A percentile compares a stretch with the other conserved stretches of the same genome.
Conservation (phyloP, 345 rosid genomes). For the Clarkia xantiana region DNA sequence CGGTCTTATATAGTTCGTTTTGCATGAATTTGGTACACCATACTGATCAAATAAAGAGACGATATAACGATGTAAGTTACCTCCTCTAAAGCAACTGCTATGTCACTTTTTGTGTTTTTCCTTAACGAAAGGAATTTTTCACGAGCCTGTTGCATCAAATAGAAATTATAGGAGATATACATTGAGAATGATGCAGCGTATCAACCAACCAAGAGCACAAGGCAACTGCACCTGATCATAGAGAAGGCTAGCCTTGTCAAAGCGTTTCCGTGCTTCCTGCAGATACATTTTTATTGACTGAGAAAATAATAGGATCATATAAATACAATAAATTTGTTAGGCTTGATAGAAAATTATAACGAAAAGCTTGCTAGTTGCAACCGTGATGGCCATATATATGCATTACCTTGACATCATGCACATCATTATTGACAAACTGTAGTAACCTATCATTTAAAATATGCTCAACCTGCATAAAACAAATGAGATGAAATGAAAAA, state of each 20-base stretch:
- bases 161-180: neutral
- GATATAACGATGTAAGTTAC: slow-evolving; percentile 24
- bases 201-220: neutral
- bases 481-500: neutral
- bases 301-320: neutral
- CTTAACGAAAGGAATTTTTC: slow-evolving; percentile 88
- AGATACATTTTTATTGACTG: slow-evolving; percentile 10
- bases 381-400: neutral
- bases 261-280: slow-evolving; percentile 94
- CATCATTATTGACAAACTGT: slow-evolving; percentile 75
- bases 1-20: neutral
- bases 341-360: too few species aligned
- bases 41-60: slow-evolving; percentile 1
- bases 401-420: slow-evolving; percentile 87
- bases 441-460: slow-evolving; percentile 86
- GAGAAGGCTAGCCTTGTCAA: slow-evolving; percentile 87
- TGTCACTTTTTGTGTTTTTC: slow-evolving; percentile 75
- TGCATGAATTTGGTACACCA: too few species aligned
- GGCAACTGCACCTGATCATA: slow-evolving; percentile 69
- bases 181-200: slow-evolving; percentile 8
- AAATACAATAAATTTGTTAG: too few species aligned
- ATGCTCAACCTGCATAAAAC: slow-evolving; percentile 66
- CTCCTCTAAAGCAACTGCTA: slow-evolving; percentile 68
- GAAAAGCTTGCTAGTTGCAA: too few species aligned
- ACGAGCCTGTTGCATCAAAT: slow-evolving; percentile 46